Percentiles rank a stretch among this genome's conserved stretches.
Conservation (phyloP, 768 basidiomycete species). For the Boletellus ananas region DNA sequence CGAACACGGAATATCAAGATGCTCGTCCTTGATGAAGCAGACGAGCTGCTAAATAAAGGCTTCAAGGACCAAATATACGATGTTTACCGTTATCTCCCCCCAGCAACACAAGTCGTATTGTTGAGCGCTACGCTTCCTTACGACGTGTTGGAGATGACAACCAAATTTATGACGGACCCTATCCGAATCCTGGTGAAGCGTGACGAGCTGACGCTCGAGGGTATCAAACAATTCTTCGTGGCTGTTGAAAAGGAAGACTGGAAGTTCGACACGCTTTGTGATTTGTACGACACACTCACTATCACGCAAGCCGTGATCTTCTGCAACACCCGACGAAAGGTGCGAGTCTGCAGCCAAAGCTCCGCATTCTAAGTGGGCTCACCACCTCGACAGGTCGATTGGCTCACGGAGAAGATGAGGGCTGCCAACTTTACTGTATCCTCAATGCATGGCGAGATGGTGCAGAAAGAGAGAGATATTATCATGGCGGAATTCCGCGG, state of each 20-base stretch:
- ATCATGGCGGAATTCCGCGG: conserved; percentile 97
- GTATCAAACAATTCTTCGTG: conserved; percentile 96
- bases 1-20: conserved; percentile 98
- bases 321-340: conserved; percentile 98
- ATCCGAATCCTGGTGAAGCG: conserved; percentile 98
- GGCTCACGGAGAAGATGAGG: conserved; percentile 98
- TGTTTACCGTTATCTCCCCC: conserved; percentile 95
- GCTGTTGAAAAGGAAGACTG: conserved; percentile 99
- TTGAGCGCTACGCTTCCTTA: conserved; percentile 95
- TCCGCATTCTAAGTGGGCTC: not conserved
- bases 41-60: conserved; percentile 94
- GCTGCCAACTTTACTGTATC: conserved; percentile 99
- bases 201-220: conserved; percentile 97
- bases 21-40: conserved; percentile 92
- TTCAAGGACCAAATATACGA: conserved; percentile 99
- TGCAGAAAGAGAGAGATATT: conserved; percentile 90
- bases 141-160: conserved; percentile 98
- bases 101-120: conserved; percentile 94
- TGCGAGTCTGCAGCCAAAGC: conserved; percentile 28
- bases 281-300: conserved; percentile 96
- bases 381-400: conserved; percentile 68
- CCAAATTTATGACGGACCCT: conserved; percentile 99
- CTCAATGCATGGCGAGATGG: conserved; percentile 95
- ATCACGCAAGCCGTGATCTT: conserved; percentile 99
- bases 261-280: conserved; percentile 98